Evolutionary conservation across 495 filamentous ascomycete genomes (phyloP), one percentile per base, ranked within the genome.

Genomic region (Friedmanniomyces simplex): DNA sequence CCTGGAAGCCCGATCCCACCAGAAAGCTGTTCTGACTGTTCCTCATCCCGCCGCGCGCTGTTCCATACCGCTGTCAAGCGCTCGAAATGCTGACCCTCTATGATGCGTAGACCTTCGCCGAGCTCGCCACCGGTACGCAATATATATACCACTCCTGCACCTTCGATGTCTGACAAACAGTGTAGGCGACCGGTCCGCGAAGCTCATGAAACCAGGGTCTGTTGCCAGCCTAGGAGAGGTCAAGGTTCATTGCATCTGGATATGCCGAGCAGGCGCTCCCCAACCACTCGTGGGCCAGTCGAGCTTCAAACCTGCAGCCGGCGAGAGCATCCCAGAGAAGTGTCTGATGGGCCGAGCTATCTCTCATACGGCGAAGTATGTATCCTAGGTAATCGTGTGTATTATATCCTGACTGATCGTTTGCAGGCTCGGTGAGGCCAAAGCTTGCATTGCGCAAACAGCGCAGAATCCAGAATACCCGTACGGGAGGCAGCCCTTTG

Each of bases 301-400:
- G 1, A 4, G 14, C 5, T 24, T 43, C 39, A 43, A 6, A 20
- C 39, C 39, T 16, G 18, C 39, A 16, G 18, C 18, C 14, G 39
- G 18, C 5, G 18, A 7, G 30, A 49, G 16, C 16, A 1, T 60
- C 25, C 50, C 63, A 3, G 60, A 66, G 32, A 66, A 66, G 49
- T 24, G 21, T 11, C 45, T 66, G 34, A 66, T 63, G 47, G 63
- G 63, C 13, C 60, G 57, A 10, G 56, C 63, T 1, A 54, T 66
- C 22, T 63, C 63, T 10, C 36, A 41, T 1, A 20, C 22, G 30
- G 51, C 54, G 0, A 20, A n/a, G 60, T 62, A 20, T 50, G 55
- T 54, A n/a, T 25, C 5, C 10, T 14, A 16, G 5, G 2, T 41
- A 28, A 30, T 25, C 6, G 16, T 52, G 16, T 25, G 20, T n/a